These are phyloP conservation scores for Eucalyptus marginata DNA, from an alignment of 345 rosid genomes.

Conservation along the genomic window DNA sequence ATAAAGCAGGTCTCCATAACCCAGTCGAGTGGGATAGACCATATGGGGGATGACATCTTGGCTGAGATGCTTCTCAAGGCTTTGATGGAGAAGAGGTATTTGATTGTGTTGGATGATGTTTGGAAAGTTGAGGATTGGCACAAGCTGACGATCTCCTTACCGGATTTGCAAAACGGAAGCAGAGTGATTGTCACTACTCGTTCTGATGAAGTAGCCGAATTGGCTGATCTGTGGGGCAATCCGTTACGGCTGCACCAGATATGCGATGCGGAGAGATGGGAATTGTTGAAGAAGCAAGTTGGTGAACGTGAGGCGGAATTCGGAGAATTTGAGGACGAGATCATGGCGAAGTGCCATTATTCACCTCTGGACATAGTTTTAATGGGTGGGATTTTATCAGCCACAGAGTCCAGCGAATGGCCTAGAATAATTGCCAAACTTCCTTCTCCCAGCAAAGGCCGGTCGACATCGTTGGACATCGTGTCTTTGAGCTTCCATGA, in stretches of 20 bases:
- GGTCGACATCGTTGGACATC: not conserved
- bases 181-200: not conserved
- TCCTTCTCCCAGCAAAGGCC: not conserved
- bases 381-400: not conserved
- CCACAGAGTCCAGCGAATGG: not conserved
- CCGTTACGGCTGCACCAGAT: not conserved
- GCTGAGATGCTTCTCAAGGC: not conserved
- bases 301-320: not conserved
- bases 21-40: not conserved
- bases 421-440: not conserved
- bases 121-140: not conserved
- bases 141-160: not conserved
- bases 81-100: slow-evolving; percentile 1
- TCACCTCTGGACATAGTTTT: not conserved
- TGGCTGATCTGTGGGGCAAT: not conserved
- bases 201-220: not conserved
- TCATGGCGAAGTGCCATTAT: not conserved
- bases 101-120: slow-evolving; percentile 1
- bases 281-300: not conserved
- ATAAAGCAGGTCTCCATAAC: not conserved
- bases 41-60: not conserved
- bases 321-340: not conserved
- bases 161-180: not conserved
- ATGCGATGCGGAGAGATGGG: not conserved
- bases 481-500: not conserved